Percentiles rank a stretch among this genome's conserved stretches.
phyloP scores from a whole-genome alignment of 768 basidiomycete species.

The Pholiota microspora region DNA sequence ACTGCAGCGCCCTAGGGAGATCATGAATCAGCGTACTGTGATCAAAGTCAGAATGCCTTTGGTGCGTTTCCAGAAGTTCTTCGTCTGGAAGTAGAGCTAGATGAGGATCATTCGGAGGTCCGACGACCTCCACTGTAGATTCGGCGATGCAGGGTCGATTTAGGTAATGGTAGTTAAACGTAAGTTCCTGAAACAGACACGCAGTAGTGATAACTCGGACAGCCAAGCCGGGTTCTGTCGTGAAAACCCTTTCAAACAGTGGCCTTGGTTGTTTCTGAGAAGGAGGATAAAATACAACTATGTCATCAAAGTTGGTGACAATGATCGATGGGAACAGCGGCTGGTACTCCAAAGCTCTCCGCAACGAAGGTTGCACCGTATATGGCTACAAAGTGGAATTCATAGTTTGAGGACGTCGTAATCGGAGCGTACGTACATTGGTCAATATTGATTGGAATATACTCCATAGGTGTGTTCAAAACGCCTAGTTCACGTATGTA shows the following conservation, averaged over 20 bases:
- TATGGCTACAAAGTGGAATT: slow-evolving; percentile 2
- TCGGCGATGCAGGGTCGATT: neutral
- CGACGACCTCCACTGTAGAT: neutral
- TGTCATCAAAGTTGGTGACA: neutral
- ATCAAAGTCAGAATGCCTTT: slow-evolving; percentile 25
- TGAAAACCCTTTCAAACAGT: slow-evolving; percentile 14
- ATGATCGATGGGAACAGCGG: neutral
- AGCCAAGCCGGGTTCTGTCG: slow-evolving; percentile 12
- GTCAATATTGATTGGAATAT: slow-evolving; percentile 11
- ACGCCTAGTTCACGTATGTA: slow-evolving; percentile 13
- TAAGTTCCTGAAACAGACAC: slow-evolving; percentile 2
- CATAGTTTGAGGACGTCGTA: too few relatives aligned
- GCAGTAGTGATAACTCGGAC: slow-evolving; percentile 15
- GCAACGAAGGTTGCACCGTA: slow-evolving; percentile 12
- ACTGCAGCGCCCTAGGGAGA: slow-evolving; percentile 23
- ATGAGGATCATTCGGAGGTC: slow-evolving; percentile 16
- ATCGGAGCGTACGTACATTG: slow-evolving; percentile 9
- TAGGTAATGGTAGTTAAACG: neutral
- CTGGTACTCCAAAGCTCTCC: neutral
- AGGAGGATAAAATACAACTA: neutral
- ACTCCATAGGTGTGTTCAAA: slow-evolving; percentile 16
- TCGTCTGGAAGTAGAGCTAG: slow-evolving; percentile 18
- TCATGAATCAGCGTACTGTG: slow-evolving; percentile 19
- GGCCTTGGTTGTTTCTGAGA: neutral
- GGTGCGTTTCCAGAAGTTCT: slow-evolving; percentile 18